Percentiles rank a stretch among this genome's conserved stretches.
These are phyloP conservation scores for Rosa multiflora DNA, from an alignment of 306 rosid species.

Conservation along the genomic window DNA sequence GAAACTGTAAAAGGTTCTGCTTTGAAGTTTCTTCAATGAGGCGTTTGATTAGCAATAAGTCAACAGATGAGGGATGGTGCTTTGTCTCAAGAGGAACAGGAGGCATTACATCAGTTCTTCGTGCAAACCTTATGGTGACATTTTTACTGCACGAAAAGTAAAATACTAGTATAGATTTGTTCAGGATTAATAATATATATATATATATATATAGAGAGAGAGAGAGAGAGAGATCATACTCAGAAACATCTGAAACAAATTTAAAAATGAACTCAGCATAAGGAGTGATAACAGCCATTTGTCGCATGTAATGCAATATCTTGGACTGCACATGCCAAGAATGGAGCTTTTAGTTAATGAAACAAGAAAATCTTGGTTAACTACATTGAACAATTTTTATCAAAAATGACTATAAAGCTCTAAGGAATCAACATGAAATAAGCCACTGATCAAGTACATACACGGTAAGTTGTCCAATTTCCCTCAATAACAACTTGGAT, in stretches of 20 bases:
- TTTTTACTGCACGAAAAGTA: conserved; percentile 62
- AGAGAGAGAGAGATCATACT: conserved; percentile 55
- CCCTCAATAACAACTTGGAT: conserved; percentile 99
- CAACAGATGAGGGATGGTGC: conserved; percentile 94
- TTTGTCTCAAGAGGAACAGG: conserved; percentile 91
- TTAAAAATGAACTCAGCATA: conserved; percentile 77
- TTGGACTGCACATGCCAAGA: conserved; percentile 69
- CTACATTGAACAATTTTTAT: background rate
- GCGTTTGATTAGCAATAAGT: conserved; percentile 83
- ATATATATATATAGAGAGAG: background rate
- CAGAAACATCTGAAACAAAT: conserved; percentile 71
- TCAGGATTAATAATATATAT: conserved; percentile 13
- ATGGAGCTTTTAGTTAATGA: conserved; percentile 26
- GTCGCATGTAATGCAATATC: conserved; percentile 94
- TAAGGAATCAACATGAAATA: conserved; percentile 15
- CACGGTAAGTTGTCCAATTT: conserved; percentile 97
- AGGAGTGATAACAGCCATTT: conserved; percentile 80
- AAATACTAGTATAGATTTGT: conserved; percentile 17
- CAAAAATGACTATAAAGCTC: conserved; percentile 22
- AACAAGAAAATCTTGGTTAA: conserved; percentile 3
- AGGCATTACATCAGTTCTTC: conserved; percentile 98
- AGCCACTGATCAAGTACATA: conserved; percentile 31
- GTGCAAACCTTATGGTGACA: conserved; percentile 75
- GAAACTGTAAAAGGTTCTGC: conserved; percentile 84
- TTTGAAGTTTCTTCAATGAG: conserved; percentile 82